phyloP scores from a whole-genome alignment of 345 rosid genomes.

The Salix udensis region DNA sequence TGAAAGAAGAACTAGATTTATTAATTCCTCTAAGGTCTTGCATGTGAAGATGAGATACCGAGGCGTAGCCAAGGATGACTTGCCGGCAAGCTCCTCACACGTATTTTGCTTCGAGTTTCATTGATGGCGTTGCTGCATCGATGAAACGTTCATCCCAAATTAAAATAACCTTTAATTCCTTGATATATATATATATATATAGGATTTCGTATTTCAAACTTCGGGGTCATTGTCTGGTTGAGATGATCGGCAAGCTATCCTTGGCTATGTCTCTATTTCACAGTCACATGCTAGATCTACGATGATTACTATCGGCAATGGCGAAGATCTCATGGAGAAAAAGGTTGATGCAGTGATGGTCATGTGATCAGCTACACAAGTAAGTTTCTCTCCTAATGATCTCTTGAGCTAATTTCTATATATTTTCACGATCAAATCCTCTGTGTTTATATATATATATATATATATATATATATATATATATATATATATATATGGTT shows the following conservation, averaged over 20 bases:
- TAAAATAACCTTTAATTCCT: too few species aligned
- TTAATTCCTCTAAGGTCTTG: slow-evolving; percentile 29
- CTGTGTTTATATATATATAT: too few species aligned
- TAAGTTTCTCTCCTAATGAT: not conserved
- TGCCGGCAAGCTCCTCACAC: slow-evolving; percentile 26
- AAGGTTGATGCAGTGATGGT: not conserved
- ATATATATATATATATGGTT: too few species aligned
- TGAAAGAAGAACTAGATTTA: not conserved
- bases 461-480: too few species aligned
- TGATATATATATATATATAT: too few species aligned
- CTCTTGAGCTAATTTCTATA: not conserved
- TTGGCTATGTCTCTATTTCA: slow-evolving; percentile 39
- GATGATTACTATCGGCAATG: slow-evolving; percentile 11
- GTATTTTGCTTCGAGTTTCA: not conserved
- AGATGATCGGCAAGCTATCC: slow-evolving; percentile 36
- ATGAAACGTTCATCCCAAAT: too few species aligned
- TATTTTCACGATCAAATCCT: not conserved
- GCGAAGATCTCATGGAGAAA: not conserved
- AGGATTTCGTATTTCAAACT: too few species aligned
- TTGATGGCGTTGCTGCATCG: not conserved
- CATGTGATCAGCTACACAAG: not conserved
- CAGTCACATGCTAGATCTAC: slow-evolving; percentile 30
- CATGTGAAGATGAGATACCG: slow-evolving; percentile 34
- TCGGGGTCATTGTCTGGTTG: not conserved
- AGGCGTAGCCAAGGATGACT: slow-evolving; percentile 53